Conservation (phyloP, 2,329 filamentous ascomycete genomes). For the Neocatenulostroma microsporum region DNA sequence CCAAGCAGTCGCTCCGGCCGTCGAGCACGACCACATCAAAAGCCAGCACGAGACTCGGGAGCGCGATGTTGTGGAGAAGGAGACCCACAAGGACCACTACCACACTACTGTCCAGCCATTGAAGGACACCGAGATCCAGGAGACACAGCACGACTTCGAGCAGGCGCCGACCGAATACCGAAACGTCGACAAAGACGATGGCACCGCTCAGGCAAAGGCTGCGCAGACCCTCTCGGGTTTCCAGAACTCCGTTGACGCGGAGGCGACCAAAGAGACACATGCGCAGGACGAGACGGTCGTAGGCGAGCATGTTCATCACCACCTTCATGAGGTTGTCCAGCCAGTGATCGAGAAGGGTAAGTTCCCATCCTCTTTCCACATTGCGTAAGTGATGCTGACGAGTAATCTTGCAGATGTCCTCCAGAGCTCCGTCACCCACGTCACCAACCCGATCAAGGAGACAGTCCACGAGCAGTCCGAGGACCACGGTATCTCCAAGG, state of each 20-base stretch:
- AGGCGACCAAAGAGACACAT: slow-evolving; percentile 10
- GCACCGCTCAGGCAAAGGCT: slow-evolving; percentile 16
- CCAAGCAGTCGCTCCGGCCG: slow-evolving; percentile 16
- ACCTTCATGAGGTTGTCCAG: slow-evolving; percentile 22
- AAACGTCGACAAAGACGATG: slow-evolving; percentile 17
- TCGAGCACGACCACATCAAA: slow-evolving; percentile 16
- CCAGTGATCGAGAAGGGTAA: slow-evolving; percentile 24
- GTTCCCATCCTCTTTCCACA: not conserved
- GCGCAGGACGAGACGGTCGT: slow-evolving; percentile 12
- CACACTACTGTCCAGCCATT: slow-evolving; percentile 23
- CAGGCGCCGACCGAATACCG: slow-evolving; percentile 14
- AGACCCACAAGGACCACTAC: slow-evolving; percentile 21
- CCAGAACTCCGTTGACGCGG: slow-evolving; percentile 13
- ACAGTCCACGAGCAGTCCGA: slow-evolving; percentile 18
- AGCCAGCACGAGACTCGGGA: slow-evolving; percentile 10
- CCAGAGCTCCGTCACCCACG: slow-evolving; percentile 18
- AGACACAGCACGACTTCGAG: slow-evolving; percentile 15
- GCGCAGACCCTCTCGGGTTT: slow-evolving; percentile 14
- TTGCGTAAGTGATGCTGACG: not conserved
- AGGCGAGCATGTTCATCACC: slow-evolving; percentile 21
- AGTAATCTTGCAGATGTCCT: slow-evolving; percentile 13
- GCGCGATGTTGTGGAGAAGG: slow-evolving; percentile 12
- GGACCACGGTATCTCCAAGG: slow-evolving; percentile 18
- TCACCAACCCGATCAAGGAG: slow-evolving; percentile 20
- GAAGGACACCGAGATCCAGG: slow-evolving; percentile 15